Conservation (phyloP, 179 eudicot species). For the Amaranthus tricolor region DNA sequence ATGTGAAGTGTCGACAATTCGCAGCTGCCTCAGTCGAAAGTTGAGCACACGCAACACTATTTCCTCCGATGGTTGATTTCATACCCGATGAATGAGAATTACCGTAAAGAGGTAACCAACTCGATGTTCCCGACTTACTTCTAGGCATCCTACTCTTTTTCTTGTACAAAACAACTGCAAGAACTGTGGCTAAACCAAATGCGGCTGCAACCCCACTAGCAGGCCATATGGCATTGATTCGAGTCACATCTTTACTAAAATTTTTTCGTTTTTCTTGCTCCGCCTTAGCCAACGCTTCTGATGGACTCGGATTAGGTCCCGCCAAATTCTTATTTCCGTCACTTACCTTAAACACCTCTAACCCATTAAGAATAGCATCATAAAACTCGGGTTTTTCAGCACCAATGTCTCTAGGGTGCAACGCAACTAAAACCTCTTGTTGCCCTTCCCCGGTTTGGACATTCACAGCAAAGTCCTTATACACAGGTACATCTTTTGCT, state of each 20-base stretch:
- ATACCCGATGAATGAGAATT: conserved; percentile 38
- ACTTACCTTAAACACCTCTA: conserved; percentile 55
- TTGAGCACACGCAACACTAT: conserved; percentile 50
- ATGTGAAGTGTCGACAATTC: conserved; percentile 39
- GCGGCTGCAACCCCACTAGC: conserved; percentile 67
- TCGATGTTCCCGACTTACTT: conserved; percentile 41
- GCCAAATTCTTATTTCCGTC: conserved; percentile 51
- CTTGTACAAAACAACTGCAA: conserved; percentile 33
- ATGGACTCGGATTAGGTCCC: conserved; percentile 55
- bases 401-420: conserved; percentile 29
- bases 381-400: conserved; percentile 40
- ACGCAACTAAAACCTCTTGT: conserved; percentile 19
- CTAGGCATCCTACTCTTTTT: conserved; percentile 41
- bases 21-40: conserved; percentile 45
- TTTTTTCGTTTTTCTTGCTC: conserved; percentile 24
- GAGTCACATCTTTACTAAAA: conserved; percentile 18
- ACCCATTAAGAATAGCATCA: conserved; percentile 60
- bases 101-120: conserved; percentile 71
- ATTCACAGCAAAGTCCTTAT: conserved; percentile 52
- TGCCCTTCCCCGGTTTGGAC: conserved; percentile 25
- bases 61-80: conserved; percentile 46
- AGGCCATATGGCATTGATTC: conserved; percentile 44
- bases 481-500: conserved; percentile 45
- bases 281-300: conserved; percentile 33
- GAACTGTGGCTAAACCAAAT: conserved; percentile 50